Evolutionary conservation across 2,329 filamentous ascomycete genomes (phyloP).

Genomic region (Alternaria dauci): DNA sequence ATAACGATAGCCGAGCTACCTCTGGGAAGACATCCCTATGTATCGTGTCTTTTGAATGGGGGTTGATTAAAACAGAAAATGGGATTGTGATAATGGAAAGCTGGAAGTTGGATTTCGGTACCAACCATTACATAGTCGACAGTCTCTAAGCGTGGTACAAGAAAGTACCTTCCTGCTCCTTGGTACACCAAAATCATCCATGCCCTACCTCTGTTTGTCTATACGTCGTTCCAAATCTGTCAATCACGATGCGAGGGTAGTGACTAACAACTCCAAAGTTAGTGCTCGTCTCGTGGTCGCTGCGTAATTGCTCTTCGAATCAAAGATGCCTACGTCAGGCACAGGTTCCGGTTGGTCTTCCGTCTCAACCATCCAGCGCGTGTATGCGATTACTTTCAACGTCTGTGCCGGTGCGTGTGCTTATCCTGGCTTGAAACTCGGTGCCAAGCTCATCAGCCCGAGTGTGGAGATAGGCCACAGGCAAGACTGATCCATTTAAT

Average conservation of each 20-base stretch:
- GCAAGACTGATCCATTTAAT: background rate
- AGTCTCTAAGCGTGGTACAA: background rate
- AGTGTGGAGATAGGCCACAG: background rate
- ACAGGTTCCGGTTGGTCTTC: background rate
- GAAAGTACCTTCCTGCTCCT: background rate
- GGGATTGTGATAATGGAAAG: background rate
- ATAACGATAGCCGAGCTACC: background rate
- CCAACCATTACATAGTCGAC: background rate
- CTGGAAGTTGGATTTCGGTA: background rate
- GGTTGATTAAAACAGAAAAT: background rate
- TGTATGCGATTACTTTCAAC: background rate
- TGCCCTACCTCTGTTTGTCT: background rate
- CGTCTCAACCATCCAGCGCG: background rate
- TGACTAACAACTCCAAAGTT: background rate
- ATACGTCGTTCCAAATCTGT: background rate
- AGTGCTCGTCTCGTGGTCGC: background rate
- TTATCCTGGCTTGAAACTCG: background rate
- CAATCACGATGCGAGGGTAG: background rate
- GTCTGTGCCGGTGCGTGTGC: background rate
- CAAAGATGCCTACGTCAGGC: background rate
- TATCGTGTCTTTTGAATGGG: background rate
- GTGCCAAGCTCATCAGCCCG: background rate
- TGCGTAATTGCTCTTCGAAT: background rate
- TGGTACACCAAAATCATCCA: background rate
- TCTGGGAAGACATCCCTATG: background rate